Evolutionary conservation across 768 basidiomycete genomes (phyloP).

Genomic region (Roridomyces roridus): DNA sequence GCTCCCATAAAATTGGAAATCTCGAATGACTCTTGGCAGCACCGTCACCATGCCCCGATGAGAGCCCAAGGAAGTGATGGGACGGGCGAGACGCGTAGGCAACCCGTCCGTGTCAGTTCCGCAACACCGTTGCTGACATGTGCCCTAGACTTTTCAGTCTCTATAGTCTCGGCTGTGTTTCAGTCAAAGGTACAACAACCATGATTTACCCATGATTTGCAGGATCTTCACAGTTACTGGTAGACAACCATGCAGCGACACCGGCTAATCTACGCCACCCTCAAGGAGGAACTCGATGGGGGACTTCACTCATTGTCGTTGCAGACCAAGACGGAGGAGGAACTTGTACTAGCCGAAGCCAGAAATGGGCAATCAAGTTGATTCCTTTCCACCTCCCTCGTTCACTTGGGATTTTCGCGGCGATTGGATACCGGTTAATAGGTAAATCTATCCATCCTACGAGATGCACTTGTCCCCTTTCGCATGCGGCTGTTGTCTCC

Average conservation of each 20-base stretch:
- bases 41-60: slow-evolving; percentile 87
- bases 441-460: not conserved
- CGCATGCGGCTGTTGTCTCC: slow-evolving; percentile 10
- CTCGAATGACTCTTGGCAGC: slow-evolving; percentile 84
- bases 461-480: not conserved
- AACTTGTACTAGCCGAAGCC: slow-evolving; percentile 26
- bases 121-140: slow-evolving; percentile 18
- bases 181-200: slow-evolving; percentile 63
- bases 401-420: not conserved
- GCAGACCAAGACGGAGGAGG: slow-evolving; percentile 73
- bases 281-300: slow-evolving; percentile 71
- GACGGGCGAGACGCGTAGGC: slow-evolving; percentile 84
- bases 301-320: slow-evolving; percentile 83
- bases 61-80: slow-evolving; percentile 62
- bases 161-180: slow-evolving; percentile 76
- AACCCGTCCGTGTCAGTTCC: slow-evolving; percentile 9
- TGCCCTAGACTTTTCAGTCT: slow-evolving; percentile 73
- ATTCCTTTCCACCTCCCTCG: not conserved
- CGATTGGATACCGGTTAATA: not conserved
- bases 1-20: slow-evolving; percentile 69
- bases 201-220: slow-evolving; percentile 13
- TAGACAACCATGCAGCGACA: slow-evolving; percentile 83
- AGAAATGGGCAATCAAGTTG: not conserved
- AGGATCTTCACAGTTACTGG: slow-evolving; percentile 13
- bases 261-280: slow-evolving; percentile 74